Evolutionary conservation across 495 filamentous ascomycete species (phyloP).

Genomic region (Chlorociboria aeruginascens): DNA sequence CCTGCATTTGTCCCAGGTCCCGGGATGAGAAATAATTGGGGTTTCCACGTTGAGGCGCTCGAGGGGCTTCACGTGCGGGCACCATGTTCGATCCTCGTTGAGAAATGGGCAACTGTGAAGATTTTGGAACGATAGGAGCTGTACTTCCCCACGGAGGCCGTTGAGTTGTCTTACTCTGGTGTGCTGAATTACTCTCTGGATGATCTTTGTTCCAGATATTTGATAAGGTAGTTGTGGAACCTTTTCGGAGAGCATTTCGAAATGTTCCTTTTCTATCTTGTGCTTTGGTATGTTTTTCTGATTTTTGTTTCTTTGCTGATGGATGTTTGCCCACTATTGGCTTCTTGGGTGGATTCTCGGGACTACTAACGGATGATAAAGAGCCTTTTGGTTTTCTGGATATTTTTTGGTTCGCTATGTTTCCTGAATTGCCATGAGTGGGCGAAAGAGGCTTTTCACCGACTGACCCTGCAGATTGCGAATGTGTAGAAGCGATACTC

Average conservation of each 20-base stretch:
- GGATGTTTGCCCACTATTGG: slow-evolving; percentile 14
- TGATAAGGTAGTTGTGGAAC: slow-evolving; percentile 15
- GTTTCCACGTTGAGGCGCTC: slow-evolving; percentile 26
- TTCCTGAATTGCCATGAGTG: slow-evolving; percentile 1
- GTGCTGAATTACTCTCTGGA: background rate
- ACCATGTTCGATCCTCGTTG: slow-evolving; percentile 14
- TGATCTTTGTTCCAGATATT: slow-evolving; percentile 21
- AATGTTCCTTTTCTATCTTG: slow-evolving; percentile 20
- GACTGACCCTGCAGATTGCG: background rate
- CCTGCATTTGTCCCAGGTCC: slow-evolving; percentile 14
- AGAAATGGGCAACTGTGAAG: slow-evolving; percentile 11
- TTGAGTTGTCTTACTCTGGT: slow-evolving; percentile 1
- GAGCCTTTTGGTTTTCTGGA: slow-evolving; percentile 13
- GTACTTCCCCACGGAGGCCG: slow-evolving; percentile 15
- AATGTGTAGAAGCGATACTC: too few species aligned
- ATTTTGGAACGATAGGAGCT: background rate
- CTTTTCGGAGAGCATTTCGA: slow-evolving; percentile 18
- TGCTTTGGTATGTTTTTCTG: slow-evolving; percentile 5
- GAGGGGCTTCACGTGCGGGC: slow-evolving; percentile 22
- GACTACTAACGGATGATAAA: slow-evolving; percentile 13
- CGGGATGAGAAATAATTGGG: slow-evolving; percentile 26
- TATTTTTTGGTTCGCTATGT: slow-evolving; percentile 33
- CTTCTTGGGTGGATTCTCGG: slow-evolving; percentile 20
- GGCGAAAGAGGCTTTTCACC: background rate
- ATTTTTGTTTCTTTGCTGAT: slow-evolving; percentile 11